Evolutionary conservation across 2,329 filamentous ascomycete species (phyloP).

Genomic region (Pezicula carpinea): DNA sequence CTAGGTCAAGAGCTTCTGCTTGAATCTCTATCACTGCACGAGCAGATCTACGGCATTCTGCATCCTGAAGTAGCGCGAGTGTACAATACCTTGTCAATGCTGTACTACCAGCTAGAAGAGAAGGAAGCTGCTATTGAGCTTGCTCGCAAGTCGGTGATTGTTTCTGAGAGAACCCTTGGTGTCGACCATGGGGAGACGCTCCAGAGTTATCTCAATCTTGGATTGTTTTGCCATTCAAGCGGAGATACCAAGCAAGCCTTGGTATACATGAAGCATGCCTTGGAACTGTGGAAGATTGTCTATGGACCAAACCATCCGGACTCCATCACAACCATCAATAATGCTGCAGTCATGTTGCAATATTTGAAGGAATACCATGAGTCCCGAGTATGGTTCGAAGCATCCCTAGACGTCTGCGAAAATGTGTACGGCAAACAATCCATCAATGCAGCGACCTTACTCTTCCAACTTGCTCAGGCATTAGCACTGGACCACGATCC

Average conservation of each 20-base stretch:
- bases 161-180: conserved; percentile 89
- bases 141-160: conserved; percentile 92
- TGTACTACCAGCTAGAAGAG: conserved; percentile 97
- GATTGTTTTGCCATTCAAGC: conserved; percentile 85
- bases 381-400: conserved; percentile 95
- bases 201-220: conserved; percentile 92
- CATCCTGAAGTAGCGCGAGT: conserved; percentile 94
- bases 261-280: conserved; percentile 82
- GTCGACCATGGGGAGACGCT: conserved; percentile 92
- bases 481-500: conserved; percentile 93
- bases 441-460: conserved; percentile 87
- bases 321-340: conserved; percentile 98
- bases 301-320: conserved; percentile 93
- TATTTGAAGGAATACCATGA: conserved; percentile 91
- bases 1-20: conserved; percentile 91
- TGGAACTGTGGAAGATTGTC: conserved; percentile 95
- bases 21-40: conserved; percentile 93
- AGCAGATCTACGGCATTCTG: conserved; percentile 97
- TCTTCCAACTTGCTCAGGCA: conserved; percentile 96
- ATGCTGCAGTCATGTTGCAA: conserved; percentile 97
- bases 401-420: conserved; percentile 84
- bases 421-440: conserved; percentile 83
- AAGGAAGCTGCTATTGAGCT: conserved; percentile 94
- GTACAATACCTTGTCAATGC: conserved; percentile 90
- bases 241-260: conserved; percentile 89